Conservation (phyloP, 78 protist species). For the Cavenderia fasciculata region DNA sequence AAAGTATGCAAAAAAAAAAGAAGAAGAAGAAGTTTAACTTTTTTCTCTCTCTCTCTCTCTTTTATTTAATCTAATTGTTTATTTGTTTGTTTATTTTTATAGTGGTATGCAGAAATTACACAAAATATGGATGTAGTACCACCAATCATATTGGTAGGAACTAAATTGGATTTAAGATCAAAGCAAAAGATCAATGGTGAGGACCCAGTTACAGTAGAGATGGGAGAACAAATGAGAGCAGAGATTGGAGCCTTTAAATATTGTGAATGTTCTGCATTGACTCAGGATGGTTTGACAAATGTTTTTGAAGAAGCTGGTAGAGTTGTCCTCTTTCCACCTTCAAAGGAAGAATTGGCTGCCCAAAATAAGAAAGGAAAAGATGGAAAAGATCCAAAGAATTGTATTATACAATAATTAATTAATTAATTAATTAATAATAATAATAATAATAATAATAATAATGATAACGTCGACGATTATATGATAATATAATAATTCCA, state of each 20-base stretch:
- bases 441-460: not conserved
- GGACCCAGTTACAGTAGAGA: constrained; percentile 73
- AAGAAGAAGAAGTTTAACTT: too few species aligned
- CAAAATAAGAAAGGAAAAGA: constrained; percentile 22
- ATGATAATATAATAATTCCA: not conserved
- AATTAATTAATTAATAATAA: not conserved
- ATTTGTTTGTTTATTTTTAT: not conserved
- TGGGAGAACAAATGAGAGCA: constrained; percentile 81
- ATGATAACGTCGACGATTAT: not conserved
- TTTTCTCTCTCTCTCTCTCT: not conserved
- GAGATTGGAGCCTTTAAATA: constrained; percentile 80
- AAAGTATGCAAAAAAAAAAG: too few species aligned
- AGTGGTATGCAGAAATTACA: constrained; percentile 77
- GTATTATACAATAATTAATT: constrained; percentile 53
- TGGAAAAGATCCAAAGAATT: constrained; percentile 51
- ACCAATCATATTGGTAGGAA: constrained; percentile 94
- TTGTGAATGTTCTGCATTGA: constrained; percentile 94
- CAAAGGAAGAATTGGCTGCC: constrained; percentile 66
- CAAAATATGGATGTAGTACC: constrained; percentile 28
- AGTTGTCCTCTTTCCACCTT: constrained; percentile 76
- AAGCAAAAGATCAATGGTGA: constrained; percentile 27
- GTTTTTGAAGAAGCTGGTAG: constrained; percentile 81
- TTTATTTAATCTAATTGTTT: not conserved
- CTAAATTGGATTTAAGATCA: constrained; percentile 86
- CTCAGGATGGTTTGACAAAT: constrained; percentile 87